These are phyloP conservation scores for Spiromastix sp. DNA, from an alignment of 2,329 filamentous ascomycete species.

Conservation along the genomic window DNA sequence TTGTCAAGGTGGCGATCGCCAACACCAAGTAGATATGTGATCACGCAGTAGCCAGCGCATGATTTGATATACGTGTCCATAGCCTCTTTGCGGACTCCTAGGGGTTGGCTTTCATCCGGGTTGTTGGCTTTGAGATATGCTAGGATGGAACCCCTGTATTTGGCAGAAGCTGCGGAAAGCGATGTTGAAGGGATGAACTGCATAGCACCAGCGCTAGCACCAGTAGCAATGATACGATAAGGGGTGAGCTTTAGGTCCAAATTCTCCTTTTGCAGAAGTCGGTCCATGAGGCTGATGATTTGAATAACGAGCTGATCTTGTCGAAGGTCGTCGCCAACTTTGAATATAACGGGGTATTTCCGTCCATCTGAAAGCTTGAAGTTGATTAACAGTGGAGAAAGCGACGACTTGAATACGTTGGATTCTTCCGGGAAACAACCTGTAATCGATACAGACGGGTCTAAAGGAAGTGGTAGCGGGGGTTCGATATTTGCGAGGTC, in stretches of 20 bases:
- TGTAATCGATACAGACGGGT: slow-evolving; percentile 68
- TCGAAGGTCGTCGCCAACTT: slow-evolving; percentile 88
- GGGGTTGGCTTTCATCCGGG: slow-evolving; percentile 67
- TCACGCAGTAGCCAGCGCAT: slow-evolving; percentile 95
- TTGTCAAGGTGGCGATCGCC: slow-evolving; percentile 95
- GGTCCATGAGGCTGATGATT: slow-evolving; percentile 97
- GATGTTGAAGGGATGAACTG: slow-evolving; percentile 86
- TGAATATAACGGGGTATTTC: slow-evolving; percentile 91
- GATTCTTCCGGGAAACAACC: slow-evolving; percentile 77
- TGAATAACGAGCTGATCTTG: slow-evolving; percentile 96
- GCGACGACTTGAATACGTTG: slow-evolving; percentile 87
- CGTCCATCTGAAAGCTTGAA: slow-evolving; percentile 71
- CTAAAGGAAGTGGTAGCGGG: slow-evolving; percentile 76
- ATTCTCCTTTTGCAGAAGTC: slow-evolving; percentile 89
- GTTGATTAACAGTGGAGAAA: slow-evolving; percentile 81
- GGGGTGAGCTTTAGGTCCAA: slow-evolving; percentile 89
- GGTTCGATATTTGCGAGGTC: slow-evolving; percentile 76
- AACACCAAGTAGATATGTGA: slow-evolving; percentile 93
- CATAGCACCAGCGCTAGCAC: slow-evolving; percentile 76
- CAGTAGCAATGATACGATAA: slow-evolving; percentile 92
- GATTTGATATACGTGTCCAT: slow-evolving; percentile 94
- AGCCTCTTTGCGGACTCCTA: slow-evolving; percentile 81
- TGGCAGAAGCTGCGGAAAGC: slow-evolving; percentile 71
- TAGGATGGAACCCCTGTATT: slow-evolving; percentile 68
- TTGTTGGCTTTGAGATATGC: slow-evolving; percentile 84